A percentile compares a stretch with the other conserved stretches of the same genome.
Conservation (phyloP, 2,329 filamentous ascomycete genomes). For the Aaosphaeria pasadenensis region DNA sequence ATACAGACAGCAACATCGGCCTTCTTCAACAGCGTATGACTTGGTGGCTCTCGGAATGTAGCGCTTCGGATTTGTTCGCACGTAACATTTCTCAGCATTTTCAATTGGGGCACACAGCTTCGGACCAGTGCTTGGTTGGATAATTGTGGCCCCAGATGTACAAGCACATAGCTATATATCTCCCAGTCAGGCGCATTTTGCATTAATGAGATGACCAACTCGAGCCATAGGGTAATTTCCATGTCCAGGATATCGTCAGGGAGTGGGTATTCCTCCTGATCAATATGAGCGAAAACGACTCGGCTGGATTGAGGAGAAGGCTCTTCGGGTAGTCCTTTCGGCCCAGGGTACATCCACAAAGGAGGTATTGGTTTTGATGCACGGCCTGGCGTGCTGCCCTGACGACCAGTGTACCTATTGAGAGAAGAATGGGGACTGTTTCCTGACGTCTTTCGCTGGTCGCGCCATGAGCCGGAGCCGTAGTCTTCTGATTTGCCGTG, state of each 20-base stretch:
- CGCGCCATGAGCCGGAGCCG: conserved; percentile 25
- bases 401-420: conserved; percentile 25
- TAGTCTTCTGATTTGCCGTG: conserved; percentile 23
- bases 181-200: conserved; percentile 82
- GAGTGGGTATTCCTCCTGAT: conserved; percentile 31
- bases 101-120: conserved; percentile 70
- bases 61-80: conserved; percentile 81
- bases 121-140: conserved; percentile 85
- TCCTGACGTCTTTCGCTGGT: conserved; percentile 27
- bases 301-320: conserved; percentile 49
- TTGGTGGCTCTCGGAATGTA: conserved; percentile 77
- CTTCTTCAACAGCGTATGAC: conserved; percentile 74
- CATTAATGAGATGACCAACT: conserved; percentile 70
- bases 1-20: conserved; percentile 87
- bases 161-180: conserved; percentile 84
- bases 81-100: conserved; percentile 69
- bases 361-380: conserved; percentile 35
- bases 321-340: conserved; percentile 53
- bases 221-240: conserved; percentile 62
- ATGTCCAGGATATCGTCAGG: conserved; percentile 47
- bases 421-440: conserved; percentile 32
- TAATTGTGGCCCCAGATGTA: conserved; percentile 81
- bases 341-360: conserved; percentile 58
- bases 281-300: conserved; percentile 49
- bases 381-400: conserved; percentile 21